A percentile compares a stretch with the other conserved stretches of the same genome.
phyloP scores from a whole-genome alignment of 2,329 filamentous ascomycete genomes.

The Diplodia corticola region DNA sequence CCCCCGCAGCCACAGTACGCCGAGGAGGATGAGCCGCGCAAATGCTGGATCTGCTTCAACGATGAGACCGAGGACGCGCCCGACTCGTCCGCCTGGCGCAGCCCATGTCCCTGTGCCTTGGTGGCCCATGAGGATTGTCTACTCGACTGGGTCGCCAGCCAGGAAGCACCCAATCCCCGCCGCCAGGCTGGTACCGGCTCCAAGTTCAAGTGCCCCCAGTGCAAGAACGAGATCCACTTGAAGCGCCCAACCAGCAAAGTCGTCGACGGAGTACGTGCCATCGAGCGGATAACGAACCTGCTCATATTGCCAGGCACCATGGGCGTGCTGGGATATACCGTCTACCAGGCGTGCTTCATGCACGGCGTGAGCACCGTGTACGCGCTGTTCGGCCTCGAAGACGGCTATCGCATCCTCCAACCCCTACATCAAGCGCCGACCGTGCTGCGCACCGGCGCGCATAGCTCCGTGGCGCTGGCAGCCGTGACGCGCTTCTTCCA shows the following conservation, averaged over 20 bases:
- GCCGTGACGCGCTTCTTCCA: conserved; percentile 33
- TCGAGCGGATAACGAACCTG: conserved; percentile 58
- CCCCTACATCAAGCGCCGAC: conserved; percentile 41
- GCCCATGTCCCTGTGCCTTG: conserved; percentile 86
- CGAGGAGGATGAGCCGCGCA: conserved; percentile 46
- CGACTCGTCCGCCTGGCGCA: conserved; percentile 70
- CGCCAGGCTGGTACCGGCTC: conserved; percentile 46
- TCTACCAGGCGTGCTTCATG: conserved; percentile 49
- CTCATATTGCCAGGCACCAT: conserved; percentile 67
- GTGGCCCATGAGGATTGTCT: conserved; percentile 89
- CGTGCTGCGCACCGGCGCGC: conserved; percentile 31
- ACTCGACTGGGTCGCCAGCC: conserved; percentile 89
- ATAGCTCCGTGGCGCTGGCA: conserved; percentile 37
- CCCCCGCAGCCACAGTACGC: conserved; percentile 25
- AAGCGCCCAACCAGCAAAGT: conserved; percentile 72
- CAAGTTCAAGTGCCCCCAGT: conserved; percentile 81
- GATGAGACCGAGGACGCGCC: conserved; percentile 66
- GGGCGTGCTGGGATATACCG: conserved; percentile 50
- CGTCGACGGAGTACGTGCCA: conserved; percentile 63
- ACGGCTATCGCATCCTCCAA: conserved; percentile 57
- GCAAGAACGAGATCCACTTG: conserved; percentile 77
- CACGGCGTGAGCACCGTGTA: conserved; percentile 65
- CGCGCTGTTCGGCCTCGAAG: conserved; percentile 64
- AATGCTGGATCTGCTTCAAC: conserved; percentile 70
- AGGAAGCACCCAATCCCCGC: conserved; percentile 64